A percentile compares a stretch with the other conserved stretches of the same genome.
Evolutionary conservation across 805 yeast species (phyloP).

Genomic region (Candida dajiaensis): DNA sequence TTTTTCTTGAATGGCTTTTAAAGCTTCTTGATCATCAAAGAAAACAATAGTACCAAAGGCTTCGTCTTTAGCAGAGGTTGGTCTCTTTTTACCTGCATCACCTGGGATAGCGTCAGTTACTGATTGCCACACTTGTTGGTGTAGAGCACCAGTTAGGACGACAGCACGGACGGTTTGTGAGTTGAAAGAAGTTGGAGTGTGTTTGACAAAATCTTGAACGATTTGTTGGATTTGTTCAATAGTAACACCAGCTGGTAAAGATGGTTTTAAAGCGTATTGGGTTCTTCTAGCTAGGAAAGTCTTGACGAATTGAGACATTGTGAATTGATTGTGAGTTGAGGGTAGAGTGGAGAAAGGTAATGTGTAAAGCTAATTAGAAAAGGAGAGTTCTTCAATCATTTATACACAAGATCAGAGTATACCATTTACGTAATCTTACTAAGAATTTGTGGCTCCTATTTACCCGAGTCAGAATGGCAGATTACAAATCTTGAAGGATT

Average conservation of each 20-base stretch:
- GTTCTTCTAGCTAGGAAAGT: slow-evolving; percentile 40
- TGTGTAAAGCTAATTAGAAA: no score
- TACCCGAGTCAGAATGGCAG: not conserved
- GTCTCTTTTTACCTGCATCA: slow-evolving; percentile 35
- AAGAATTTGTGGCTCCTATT: not conserved
- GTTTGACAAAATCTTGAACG: slow-evolving; percentile 39
- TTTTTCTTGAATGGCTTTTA: slow-evolving; percentile 35
- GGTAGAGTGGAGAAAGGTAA: no score
- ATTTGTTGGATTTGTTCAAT: slow-evolving; percentile 33
- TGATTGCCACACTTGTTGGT: slow-evolving; percentile 40
- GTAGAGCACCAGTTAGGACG: slow-evolving; percentile 39
- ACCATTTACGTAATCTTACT: not conserved
- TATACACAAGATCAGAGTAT: not conserved
- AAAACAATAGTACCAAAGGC: slow-evolving; percentile 46
- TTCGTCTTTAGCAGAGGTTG: slow-evolving; percentile 36
- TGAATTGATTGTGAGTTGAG: not conserved
- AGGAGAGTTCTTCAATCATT: not conserved
- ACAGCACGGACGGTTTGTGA: slow-evolving; percentile 45
- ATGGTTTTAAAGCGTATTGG: slow-evolving; percentile 38
- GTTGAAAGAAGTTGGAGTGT: slow-evolving; percentile 48
- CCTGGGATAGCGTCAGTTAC: slow-evolving; percentile 33
- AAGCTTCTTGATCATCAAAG: slow-evolving; percentile 37
- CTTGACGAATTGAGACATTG: slow-evolving; percentile 21
- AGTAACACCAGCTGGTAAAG: slow-evolving; percentile 36
- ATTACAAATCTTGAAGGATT: no score